These are phyloP conservation scores for Verticillium longisporum DNA, from an alignment of 2,329 filamentous ascomycete species.

Conservation along the genomic window DNA sequence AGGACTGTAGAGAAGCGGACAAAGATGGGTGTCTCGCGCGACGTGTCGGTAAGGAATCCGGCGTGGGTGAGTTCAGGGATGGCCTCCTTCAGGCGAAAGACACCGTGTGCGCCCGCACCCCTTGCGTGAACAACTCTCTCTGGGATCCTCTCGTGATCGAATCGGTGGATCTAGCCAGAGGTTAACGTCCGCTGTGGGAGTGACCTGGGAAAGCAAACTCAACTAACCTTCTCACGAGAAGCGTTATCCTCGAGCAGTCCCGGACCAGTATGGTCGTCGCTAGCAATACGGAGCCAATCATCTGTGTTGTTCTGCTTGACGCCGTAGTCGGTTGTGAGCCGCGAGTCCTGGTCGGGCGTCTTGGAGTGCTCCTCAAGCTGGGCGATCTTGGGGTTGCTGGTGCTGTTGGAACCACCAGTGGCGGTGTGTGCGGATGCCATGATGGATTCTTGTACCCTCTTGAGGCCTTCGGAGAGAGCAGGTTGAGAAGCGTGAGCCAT, in stretches of 20 bases:
- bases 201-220: accelerated
- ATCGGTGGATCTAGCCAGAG: slow-evolving; percentile 56
- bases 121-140: slow-evolving; percentile 56
- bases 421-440: slow-evolving; percentile 28
- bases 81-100: slow-evolving; percentile 38
- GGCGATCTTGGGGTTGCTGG: slow-evolving; percentile 41
- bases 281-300: slow-evolving; percentile 65
- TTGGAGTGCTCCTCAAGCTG: slow-evolving; percentile 55
- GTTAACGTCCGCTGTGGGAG: slow-evolving; percentile 3
- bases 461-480: background rate
- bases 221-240: slow-evolving; percentile 61
- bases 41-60: slow-evolving; percentile 60
- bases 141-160: slow-evolving; percentile 61
- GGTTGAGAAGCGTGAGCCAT: slow-evolving; percentile 3
- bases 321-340: slow-evolving; percentile 72
- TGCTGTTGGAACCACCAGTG: slow-evolving; percentile 31
- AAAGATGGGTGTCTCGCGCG: slow-evolving; percentile 61
- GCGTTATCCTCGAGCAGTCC: slow-evolving; percentile 65
- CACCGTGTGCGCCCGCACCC: slow-evolving; percentile 51
- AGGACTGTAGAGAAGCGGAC: slow-evolving; percentile 73
- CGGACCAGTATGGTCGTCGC: slow-evolving; percentile 58
- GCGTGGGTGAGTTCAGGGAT: slow-evolving; percentile 58
- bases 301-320: slow-evolving; percentile 68
- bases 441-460: slow-evolving; percentile 3
- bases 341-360: slow-evolving; percentile 48